phyloP scores from a whole-genome alignment of 148 eudicot species.

The Cornus florida region DNA sequence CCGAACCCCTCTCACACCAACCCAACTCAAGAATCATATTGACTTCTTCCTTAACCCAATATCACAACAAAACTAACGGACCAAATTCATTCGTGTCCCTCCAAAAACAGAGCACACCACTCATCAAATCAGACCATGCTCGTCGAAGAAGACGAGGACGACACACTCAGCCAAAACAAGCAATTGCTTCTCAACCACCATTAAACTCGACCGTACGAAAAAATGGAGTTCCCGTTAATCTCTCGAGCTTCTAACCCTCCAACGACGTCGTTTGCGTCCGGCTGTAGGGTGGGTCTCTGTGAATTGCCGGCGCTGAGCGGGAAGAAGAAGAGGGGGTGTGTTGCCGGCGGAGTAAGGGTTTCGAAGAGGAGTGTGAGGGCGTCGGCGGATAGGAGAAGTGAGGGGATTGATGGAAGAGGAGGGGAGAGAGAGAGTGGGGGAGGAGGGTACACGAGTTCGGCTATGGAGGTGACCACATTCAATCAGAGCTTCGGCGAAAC shows the following conservation, averaged over 20 bases:
- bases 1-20: background rate
- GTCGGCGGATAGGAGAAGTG: constrained; percentile 43
- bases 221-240: constrained; percentile 65
- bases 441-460: constrained; percentile 55
- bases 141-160: background rate
- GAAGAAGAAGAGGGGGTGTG: constrained; percentile 20
- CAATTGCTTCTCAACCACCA: background rate
- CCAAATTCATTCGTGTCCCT: constrained; percentile 4
- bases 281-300: constrained; percentile 26
- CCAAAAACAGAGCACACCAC: background rate
- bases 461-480: constrained; percentile 92
- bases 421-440: constrained; percentile 35
- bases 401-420: constrained; percentile 37
- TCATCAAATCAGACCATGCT: background rate
- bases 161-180: no score
- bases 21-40: no score
- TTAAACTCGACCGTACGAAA: background rate
- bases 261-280: constrained; percentile 42
- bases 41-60: no score
- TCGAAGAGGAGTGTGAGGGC: constrained; percentile 35
- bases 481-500: constrained; percentile 65
- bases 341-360: background rate
- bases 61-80: constrained; percentile 11
- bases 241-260: constrained; percentile 51
- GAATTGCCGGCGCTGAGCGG: constrained; percentile 32